Percentiles rank a stretch among this genome's conserved stretches.
phyloP scores from a whole-genome alignment of 192 early-diverging fungal genomes.

The Haplosporangium gracile region DNA sequence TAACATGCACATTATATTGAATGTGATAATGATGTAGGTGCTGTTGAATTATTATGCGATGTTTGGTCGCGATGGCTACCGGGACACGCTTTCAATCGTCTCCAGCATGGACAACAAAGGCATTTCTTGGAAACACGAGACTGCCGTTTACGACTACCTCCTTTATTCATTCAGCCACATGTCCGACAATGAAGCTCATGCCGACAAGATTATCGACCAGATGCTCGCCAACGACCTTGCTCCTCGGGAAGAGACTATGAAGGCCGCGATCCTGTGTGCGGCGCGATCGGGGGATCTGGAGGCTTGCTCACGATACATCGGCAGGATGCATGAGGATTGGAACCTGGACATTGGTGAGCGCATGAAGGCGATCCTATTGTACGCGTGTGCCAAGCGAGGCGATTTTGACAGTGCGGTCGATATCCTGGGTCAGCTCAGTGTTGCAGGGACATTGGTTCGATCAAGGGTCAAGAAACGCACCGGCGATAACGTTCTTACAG shows the following conservation, averaged over 20 bases:
- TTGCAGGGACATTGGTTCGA: conserved; percentile 7
- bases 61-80: conserved; percentile 20
- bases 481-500: background rate
- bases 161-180: conserved; percentile 33
- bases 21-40: background rate
- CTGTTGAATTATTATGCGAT: conserved; percentile 34
- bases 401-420: conserved; percentile 46
- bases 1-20: background rate
- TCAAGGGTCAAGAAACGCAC: background rate
- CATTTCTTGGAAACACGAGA: conserved; percentile 27
- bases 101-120: conserved; percentile 10
- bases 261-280: conserved; percentile 45
- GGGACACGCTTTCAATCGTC: conserved; percentile 18
- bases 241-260: conserved; percentile 43
- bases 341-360: conserved; percentile 19
- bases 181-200: conserved; percentile 13
- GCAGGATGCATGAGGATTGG: conserved; percentile 44
- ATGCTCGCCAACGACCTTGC: conserved; percentile 39
- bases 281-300: conserved; percentile 40
- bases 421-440: conserved; percentile 31
- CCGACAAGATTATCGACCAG: conserved; percentile 18
- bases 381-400: conserved; percentile 47
- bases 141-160: conserved; percentile 36
- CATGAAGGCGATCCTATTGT: conserved; percentile 53
- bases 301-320: conserved; percentile 31